Base-by-base conservation (phyloP, 2,329 filamentous ascomycete species). In the Xylariaceae sp. region DNA sequence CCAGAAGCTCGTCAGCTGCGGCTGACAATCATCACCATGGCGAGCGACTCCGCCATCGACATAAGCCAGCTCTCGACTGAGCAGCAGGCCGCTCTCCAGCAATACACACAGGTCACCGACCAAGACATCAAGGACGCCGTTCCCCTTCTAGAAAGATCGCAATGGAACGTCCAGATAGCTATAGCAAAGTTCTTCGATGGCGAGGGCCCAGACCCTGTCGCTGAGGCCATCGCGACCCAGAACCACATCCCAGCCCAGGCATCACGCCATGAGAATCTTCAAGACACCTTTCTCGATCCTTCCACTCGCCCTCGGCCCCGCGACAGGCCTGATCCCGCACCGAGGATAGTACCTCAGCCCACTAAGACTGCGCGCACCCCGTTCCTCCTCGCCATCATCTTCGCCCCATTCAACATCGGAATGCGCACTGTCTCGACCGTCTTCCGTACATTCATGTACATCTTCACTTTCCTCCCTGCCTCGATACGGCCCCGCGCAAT, bases 161-260 rank as follows among this genome's bases (percentile, higher is more conserved):
- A 97, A 75, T 99, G 94, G 94, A 99, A 97, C 65, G 87, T 96
- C 0, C 88, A 96, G 86, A 96, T 97, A 62, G 92, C 94, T 50
- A 92, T 99, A 56, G 83, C 94, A 57, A 95, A 95, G 66, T 97
- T 97, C 80, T 99, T 96, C 67, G 94, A 99, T 63, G 94, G 94
- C 59, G 94, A 97, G 71, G 86, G 86, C 3, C 81, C 90, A 43
- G 89, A 95, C 66, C 86, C 83, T 11, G 74, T 92, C 15, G 86
- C 87, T 50, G 89, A 94, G 71, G 88, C 88, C 50, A 78, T 85
- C 44, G 79, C 85, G 43, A 76, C 80, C 7, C 76, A 85, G 52
- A 72, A 78, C 45, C 70, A 76, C n/a, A 75, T 83, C 36, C 84
- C 86, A 15, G 81, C 82, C 42, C 75, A 81, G 55, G 72, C 82